Conservation (phyloP, 2,329 filamentous ascomycete species). For the Tricladium varicosporioides region DNA sequence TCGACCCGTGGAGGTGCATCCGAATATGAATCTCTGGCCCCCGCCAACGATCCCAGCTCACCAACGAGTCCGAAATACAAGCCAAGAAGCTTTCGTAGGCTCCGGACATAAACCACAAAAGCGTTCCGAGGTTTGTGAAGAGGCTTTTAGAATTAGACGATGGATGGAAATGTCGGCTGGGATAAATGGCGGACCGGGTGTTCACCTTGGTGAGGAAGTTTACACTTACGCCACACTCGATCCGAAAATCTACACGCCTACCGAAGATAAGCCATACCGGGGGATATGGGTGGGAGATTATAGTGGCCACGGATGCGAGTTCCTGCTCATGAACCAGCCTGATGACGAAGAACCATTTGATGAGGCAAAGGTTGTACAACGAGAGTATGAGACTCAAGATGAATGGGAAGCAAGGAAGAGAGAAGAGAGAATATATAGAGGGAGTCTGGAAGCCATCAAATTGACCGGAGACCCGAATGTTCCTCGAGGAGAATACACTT, state of each 20-base stretch:
- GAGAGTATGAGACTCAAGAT: slow-evolving; percentile 43
- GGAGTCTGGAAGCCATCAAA: slow-evolving; percentile 80
- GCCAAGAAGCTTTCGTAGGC: slow-evolving; percentile 42
- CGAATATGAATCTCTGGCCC: slow-evolving; percentile 66
- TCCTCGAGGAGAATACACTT: slow-evolving; percentile 80
- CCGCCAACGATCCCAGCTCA: slow-evolving; percentile 65
- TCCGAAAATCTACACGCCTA: slow-evolving; percentile 75
- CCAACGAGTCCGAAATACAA: slow-evolving; percentile 46
- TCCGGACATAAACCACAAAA: slow-evolving; percentile 45
- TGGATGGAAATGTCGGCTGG: slow-evolving; percentile 68
- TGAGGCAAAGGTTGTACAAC: slow-evolving; percentile 40
- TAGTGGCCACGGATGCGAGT: slow-evolving; percentile 83
- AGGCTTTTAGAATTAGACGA: slow-evolving; percentile 70
- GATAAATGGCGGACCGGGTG: slow-evolving; percentile 34
- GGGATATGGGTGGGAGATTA: slow-evolving; percentile 88
- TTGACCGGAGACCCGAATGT: slow-evolving; percentile 90
- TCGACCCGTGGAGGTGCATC: slow-evolving; percentile 43
- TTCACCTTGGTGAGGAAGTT: slow-evolving; percentile 53
- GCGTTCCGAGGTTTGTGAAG: slow-evolving; percentile 61
- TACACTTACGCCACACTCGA: slow-evolving; percentile 72
- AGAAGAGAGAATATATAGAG: slow-evolving; percentile 54
- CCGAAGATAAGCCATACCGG: slow-evolving; percentile 74
- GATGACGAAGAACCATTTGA: slow-evolving; percentile 45
- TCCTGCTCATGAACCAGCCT: slow-evolving; percentile 77
- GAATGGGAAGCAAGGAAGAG: slow-evolving; percentile 46